Evolutionary conservation across 179 eudicot species (phyloP), one percentile per base, ranked within the genome.

Genomic region (Silene vulgaris): DNA sequence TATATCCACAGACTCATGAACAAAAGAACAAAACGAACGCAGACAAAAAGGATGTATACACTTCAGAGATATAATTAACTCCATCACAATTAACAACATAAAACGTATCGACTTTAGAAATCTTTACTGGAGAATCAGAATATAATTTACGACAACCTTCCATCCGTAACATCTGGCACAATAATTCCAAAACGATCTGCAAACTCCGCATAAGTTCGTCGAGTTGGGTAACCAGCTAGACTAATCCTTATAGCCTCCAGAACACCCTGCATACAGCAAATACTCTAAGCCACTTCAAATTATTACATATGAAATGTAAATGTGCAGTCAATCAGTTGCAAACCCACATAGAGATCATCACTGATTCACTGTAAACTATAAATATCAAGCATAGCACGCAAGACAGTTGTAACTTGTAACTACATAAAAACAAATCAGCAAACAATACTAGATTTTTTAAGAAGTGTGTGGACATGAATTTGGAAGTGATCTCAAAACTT

Each of bases 161-260:
- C 91, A 79, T 89, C 85, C 83, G 86, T 76, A 77, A 84, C 62
- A 63, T 92, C 92, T 11, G 88, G 88, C 76, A 91, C 90, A 67
- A 96, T 75, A 74, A 93, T 86, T 74, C 99, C 99, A 85, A 96
- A 96, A 26, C 99, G 97, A 74, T 96, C 96, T 60, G 93, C 88
- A 88, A 96, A 96, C 78, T 96, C 99, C 26, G 87, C 84, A 75
- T 89, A 96, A 73, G 92, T 93, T 80, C 88, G 88, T 79, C 98
- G 84, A 68, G 98, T 96, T 64, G 99, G 99, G 84, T 93, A 96
- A 76, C 99, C 99, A 69, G 99, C 98, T 71, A 93, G 81, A 86
- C 99, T 96, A 80, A 96, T 96, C 75, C 98, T 88, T 72, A 93
- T 90, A 45, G 99, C 99, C 85, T 96, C 99, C 77, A 96, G 79